These are phyloP conservation scores for Scheffersomyces parashehatae DNA, from an alignment of 1,139 yeast species.

Conservation along the genomic window DNA sequence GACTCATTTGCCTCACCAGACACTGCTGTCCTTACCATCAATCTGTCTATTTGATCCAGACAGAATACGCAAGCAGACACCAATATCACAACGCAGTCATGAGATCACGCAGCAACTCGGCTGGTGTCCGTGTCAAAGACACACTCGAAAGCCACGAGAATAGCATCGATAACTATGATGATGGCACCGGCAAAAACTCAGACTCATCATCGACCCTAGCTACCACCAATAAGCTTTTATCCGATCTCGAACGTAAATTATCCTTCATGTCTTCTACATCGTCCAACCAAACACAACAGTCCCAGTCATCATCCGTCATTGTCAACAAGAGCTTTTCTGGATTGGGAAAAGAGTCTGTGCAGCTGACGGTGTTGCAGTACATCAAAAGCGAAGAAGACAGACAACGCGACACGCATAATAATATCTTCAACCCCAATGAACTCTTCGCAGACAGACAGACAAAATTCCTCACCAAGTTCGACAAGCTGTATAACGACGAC, in stretches of 20 bases:
- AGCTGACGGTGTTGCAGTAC: conserved; percentile 31
- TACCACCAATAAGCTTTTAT: conserved; percentile 25
- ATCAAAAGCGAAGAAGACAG: conserved; percentile 22
- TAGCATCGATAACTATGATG: too few species aligned
- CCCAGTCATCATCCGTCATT: conserved; percentile 30
- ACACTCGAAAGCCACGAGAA: too few species aligned
- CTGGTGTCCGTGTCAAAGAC: too few species aligned
- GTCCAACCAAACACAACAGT: conserved; percentile 26
- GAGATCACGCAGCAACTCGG: too few species aligned
- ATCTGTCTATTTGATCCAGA: too few species aligned
- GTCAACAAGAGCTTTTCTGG: conserved; percentile 29
- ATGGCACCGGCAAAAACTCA: too few species aligned
- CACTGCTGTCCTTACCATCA: too few species aligned
- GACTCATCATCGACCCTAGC: conserved; percentile 11
- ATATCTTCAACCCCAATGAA: conserved; percentile 34
- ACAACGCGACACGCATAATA: conserved; percentile 11
- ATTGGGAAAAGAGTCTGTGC: conserved; percentile 31
- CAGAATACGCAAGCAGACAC: too few species aligned
- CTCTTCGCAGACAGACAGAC: conserved; percentile 38
- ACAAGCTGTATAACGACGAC: conserved; percentile 25
- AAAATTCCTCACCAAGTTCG: conserved; percentile 33
- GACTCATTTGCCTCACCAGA: too few species aligned
- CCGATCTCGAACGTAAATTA: conserved; percentile 35
- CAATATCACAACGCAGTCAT: too few species aligned
- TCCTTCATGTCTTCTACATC: conserved; percentile 28